Evolutionary conservation across 306 rosid species (phyloP).

Genomic region (Gastrolobium bilobum): DNA sequence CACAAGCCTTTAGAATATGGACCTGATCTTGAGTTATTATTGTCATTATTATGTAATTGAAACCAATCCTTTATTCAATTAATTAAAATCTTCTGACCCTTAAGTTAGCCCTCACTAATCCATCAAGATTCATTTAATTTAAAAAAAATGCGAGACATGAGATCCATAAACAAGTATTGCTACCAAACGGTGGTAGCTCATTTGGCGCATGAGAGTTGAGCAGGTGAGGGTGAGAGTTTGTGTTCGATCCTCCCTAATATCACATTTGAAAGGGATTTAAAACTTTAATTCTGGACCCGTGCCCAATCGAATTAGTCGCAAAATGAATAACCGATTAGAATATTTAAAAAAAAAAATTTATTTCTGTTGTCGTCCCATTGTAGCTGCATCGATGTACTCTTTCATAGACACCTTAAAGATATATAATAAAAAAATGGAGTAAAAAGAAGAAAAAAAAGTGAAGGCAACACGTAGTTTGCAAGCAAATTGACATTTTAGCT

Average conservation of each 20-base stretch:
- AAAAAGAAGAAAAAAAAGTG: neutral
- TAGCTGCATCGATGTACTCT: neutral
- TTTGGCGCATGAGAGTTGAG: too few species aligned
- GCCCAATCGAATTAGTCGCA: too few species aligned
- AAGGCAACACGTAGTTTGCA: conserved; percentile 42
- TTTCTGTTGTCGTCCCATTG: neutral
- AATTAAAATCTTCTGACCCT: conserved; percentile 1
- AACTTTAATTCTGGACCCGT: too few species aligned
- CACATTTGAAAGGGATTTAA: too few species aligned
- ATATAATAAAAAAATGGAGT: neutral
- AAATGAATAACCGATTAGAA: too few species aligned
- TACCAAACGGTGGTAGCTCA: neutral
- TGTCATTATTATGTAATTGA: conserved; percentile 6
- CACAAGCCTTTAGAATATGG: conserved; percentile 31
- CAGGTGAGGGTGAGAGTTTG: too few species aligned
- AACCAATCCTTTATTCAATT: conserved; percentile 26
- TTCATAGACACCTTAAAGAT: conserved; percentile 28
- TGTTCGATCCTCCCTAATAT: too few species aligned
- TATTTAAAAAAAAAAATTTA: too few species aligned
- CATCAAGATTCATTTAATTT: conserved; percentile 22
- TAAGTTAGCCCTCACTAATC: conserved; percentile 36
- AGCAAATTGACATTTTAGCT: conserved; percentile 41
- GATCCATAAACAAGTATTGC: conserved; percentile 33
- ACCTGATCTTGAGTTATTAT: conserved; percentile 37
- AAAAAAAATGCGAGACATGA: conserved; percentile 18